Evolutionary conservation across 805 yeast genomes (phyloP).

Genomic region (Candida pseudoglaebosa): DNA sequence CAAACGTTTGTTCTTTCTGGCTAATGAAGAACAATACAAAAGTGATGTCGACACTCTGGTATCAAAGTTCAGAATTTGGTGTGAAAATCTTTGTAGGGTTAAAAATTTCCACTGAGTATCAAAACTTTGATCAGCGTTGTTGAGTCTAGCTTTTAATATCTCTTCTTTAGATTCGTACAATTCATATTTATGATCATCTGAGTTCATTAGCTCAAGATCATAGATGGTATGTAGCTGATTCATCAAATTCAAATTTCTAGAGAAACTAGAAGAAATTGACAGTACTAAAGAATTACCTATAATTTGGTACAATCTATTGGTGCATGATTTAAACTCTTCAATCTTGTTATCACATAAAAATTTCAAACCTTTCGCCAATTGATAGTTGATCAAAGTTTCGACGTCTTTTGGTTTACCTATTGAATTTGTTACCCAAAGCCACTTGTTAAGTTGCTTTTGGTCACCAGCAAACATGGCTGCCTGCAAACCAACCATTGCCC

Average conservation of each 20-base stretch:
- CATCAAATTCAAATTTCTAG: slow-evolving; percentile 34
- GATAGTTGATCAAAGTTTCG: slow-evolving; percentile 55
- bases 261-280: slow-evolving; percentile 34
- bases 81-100: slow-evolving; percentile 53
- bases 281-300: slow-evolving; percentile 57
- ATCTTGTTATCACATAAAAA: slow-evolving; percentile 35
- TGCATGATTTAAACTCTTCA: slow-evolving; percentile 30
- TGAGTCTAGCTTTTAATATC: slow-evolving; percentile 25
- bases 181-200: slow-evolving; percentile 10
- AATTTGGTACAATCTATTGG: slow-evolving; percentile 49
- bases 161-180: slow-evolving; percentile 8
- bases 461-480: slow-evolving; percentile 70
- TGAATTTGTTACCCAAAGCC: slow-evolving; percentile 55
- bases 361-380: slow-evolving; percentile 60
- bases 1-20: slow-evolving; percentile 63
- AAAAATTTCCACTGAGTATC: slow-evolving; percentile 57
- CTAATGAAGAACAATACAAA: slow-evolving; percentile 56
- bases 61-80: slow-evolving; percentile 20
- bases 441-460: slow-evolving; percentile 43
- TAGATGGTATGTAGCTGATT: slow-evolving; percentile 33
- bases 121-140: slow-evolving; percentile 43
- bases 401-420: slow-evolving; percentile 39
- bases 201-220: slow-evolving; percentile 27
- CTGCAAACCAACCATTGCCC: slow-evolving; percentile 67
- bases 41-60: slow-evolving; percentile 46